Base-by-base conservation (phyloP, 352 stramenopile species). In the Phytophthora syringae region DNA sequence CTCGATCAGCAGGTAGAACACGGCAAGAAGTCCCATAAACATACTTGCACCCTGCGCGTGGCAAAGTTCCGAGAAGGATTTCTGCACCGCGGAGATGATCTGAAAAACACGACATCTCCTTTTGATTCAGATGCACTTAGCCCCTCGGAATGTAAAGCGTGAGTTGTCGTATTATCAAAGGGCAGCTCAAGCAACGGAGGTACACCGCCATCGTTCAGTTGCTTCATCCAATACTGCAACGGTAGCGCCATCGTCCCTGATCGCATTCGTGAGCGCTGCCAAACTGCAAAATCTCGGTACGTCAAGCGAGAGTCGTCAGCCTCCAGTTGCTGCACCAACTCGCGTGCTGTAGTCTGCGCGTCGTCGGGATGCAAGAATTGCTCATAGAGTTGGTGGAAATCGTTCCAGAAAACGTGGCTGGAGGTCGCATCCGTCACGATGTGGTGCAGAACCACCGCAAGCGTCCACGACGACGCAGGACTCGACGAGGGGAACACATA, bases 351-450 rank as follows among this genome's bases (percentile, higher is more conserved):
- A 32, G 18, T n/a, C n/a, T n/a, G n/a, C n/a, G n/a, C n/a, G n/a
- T n/a, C n/a, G n/a, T n/a, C n/a, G n/a, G n/a, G n/a, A n/a, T n/a
- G n/a, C n/a, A 24, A 36, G 36, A 76, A 74, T 11, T 24, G 47
- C 0, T 27, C 2, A 34, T 89, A 87, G 2, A 72, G 37, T 2
- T 56, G 18, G 5, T 50, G 42, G n/a, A 87, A 74, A 32, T 86
- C 78, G 13, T 37, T 34, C 80, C 80, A 89, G 43, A 87, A 77
- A n/a, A n/a, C n/a, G n/a, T n/a, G n/a, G 21, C 71, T 80, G 9
- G 76, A 87, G 22, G 74, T 63, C 24, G 74, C 69, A 51, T 88
- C 78, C 0, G 78, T 86, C n/a, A 70, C 78, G 18, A 88, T 89
- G 43, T 87, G 78, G 11, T 89, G 80, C 42, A 86, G 45, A 15